phyloP scores from a whole-genome alignment of 306 rosid genomes.

The Cyclanthera cordifolia region DNA sequence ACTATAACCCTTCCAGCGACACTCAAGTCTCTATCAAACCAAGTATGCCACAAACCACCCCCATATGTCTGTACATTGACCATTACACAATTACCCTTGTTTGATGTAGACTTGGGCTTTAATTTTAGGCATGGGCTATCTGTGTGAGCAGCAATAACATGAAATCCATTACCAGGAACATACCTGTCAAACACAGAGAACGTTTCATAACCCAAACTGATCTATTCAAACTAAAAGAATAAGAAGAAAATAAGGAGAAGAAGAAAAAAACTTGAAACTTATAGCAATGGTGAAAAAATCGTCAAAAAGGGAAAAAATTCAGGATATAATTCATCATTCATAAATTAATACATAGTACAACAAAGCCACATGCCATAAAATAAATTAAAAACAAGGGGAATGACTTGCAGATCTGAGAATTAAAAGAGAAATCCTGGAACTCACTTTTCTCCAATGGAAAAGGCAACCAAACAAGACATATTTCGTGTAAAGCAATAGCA shows the following conservation, averaged over 20 bases:
- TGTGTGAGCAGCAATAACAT: constrained; percentile 89
- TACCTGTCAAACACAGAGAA: constrained; percentile 43
- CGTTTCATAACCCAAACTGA: constrained; percentile 10
- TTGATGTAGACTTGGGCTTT: constrained; percentile 73
- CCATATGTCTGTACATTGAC: constrained; percentile 93
- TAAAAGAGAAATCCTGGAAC: constrained; percentile 7
- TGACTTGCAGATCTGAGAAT: neutral
- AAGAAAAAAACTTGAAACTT: neutral
- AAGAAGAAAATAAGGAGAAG: too few species aligned
- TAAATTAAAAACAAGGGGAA: neutral
- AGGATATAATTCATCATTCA: neutral
- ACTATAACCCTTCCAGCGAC: constrained; percentile 89
- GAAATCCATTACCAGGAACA: constrained; percentile 60
- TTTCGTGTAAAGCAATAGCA: constrained; percentile 86
- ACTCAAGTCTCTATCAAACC: constrained; percentile 96
- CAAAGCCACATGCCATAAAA: neutral
- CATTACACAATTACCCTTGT: constrained; percentile 59
- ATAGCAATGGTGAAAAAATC: neutral
- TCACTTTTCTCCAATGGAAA: constrained; percentile 74
- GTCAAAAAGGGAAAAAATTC: neutral
- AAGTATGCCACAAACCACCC: constrained; percentile 85
- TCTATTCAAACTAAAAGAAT: neutral
- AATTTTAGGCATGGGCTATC: constrained; percentile 88
- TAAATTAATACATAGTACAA: neutral
- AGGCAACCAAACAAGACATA: constrained; percentile 87